These are phyloP conservation scores for Clarireedia monteithiana DNA, from an alignment of 2,329 filamentous ascomycete genomes.

Conservation along the genomic window DNA sequence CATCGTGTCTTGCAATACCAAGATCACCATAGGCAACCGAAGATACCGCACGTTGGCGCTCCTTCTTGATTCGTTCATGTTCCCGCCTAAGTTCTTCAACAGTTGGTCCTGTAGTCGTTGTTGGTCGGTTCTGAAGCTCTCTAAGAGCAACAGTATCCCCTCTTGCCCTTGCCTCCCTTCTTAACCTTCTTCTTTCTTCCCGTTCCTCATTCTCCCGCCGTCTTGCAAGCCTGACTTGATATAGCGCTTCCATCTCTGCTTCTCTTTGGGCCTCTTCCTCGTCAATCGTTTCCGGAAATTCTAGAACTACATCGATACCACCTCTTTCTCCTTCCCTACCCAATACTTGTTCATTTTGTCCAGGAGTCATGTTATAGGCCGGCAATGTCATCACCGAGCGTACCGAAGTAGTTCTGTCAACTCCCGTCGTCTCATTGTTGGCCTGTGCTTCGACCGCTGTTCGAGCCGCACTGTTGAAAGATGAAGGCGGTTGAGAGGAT, in stretches of 20 bases:
- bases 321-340: slow-evolving; percentile 85
- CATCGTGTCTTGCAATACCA: slow-evolving; percentile 70
- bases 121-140: slow-evolving; percentile 48
- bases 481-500: slow-evolving; percentile 9
- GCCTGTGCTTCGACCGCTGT: slow-evolving; percentile 2
- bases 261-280: slow-evolving; percentile 73
- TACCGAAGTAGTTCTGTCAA: slow-evolving; percentile 79
- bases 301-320: slow-evolving; percentile 84
- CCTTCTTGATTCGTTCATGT: slow-evolving; percentile 48
- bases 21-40: slow-evolving; percentile 71
- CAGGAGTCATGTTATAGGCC: slow-evolving; percentile 66
- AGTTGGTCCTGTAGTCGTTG: slow-evolving; percentile 37
- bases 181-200: slow-evolving; percentile 62
- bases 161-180: slow-evolving; percentile 63
- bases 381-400: slow-evolving; percentile 93
- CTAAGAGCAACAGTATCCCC: slow-evolving; percentile 65
- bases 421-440: slow-evolving; percentile 28
- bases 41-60: slow-evolving; percentile 60
- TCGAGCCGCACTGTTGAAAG: slow-evolving; percentile 10
- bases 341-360: slow-evolving; percentile 72
- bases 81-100: slow-evolving; percentile 52
- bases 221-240: slow-evolving; percentile 76
- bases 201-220: slow-evolving; percentile 69
- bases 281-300: slow-evolving; percentile 72
- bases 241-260: slow-evolving; percentile 86